Evolutionary conservation across 177 flowering plant species (phyloP), one percentile per base, ranked within the genome.

Genomic region (Vitis hybrid): DNA sequence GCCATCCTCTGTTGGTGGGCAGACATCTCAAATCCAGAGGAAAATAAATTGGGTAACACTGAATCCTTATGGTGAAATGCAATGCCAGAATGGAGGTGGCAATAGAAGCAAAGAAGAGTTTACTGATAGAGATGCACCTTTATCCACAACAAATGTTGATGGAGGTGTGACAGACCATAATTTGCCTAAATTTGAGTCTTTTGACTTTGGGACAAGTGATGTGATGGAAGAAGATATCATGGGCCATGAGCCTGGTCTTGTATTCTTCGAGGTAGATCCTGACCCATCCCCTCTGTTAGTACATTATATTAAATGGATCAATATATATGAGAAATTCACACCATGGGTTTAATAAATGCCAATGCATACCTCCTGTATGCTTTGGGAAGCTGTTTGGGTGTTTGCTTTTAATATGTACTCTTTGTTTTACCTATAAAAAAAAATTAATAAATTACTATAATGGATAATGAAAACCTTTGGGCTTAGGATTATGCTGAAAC

Each of bases 211-310:
- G 49, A 75, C 63, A 19, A 88, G 96, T 82, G 97, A 93, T 80
- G 72, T 91, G 62, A 79, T 95, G 94, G 98, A 95, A 85, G 98
- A 95, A 75, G 98, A 94, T 82, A 62, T 81, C 57, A 91, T 94
- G 96, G 91, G 81, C 48, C 77, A 81, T 78, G 98, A 93, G 77
- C 89, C 94, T 55, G 98, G 98, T 62, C 98, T 95, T 75, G 92
- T 91, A 67, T 92, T 79, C 84, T 94, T 94, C 68, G 97, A 92
- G 95, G 98, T 94, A 87, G 11, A 71, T 18, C 70, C 58, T 32
- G 15, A 13, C 50, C 56, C 32, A 4, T 30, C 66, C 52, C 61
- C 34, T 52, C n/a, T 40, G 45, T 51, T 26, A 12, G 55, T 40
- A 54, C 19, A 21, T 64, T 12, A 6, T 17, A 17, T 64, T 30